phyloP scores from a whole-genome alignment of 441 rosid genomes.

The Erysimum cheiri region DNA sequence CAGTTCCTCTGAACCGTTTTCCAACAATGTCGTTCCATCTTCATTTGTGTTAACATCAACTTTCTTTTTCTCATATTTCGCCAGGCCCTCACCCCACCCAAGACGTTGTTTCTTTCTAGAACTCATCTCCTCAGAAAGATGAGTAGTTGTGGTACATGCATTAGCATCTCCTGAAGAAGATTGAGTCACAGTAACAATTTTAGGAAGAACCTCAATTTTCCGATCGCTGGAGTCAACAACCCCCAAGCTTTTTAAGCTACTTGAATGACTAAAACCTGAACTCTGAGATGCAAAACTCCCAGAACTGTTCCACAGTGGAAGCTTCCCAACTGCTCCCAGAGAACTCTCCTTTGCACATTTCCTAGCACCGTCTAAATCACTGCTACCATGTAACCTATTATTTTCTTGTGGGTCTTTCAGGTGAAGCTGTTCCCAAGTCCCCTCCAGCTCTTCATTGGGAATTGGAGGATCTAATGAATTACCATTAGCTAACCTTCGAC shows the following conservation, averaged over 20 bases:
- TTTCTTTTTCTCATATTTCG: constrained; percentile 93
- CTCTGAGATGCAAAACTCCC: constrained; percentile 91
- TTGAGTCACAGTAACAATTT: constrained; percentile 53
- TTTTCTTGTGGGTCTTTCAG: constrained; percentile 62
- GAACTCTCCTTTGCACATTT: constrained; percentile 64
- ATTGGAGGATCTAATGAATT: constrained; percentile 39
- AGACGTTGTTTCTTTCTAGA: constrained; percentile 94
- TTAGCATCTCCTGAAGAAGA: constrained; percentile 76
- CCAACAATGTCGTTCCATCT: constrained; percentile 50
- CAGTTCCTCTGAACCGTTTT: constrained; percentile 50
- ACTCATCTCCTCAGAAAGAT: constrained; percentile 61
- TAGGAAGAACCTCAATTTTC: constrained; percentile 61
- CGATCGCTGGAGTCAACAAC: constrained; percentile 72
- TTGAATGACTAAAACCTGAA: constrained; percentile 92
- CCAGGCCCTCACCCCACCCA: constrained; percentile 98
- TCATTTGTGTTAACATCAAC: constrained; percentile 66
- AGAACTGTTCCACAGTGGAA: constrained; percentile 78
- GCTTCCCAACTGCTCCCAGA: constrained; percentile 69
- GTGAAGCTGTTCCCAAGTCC: constrained; percentile 42
- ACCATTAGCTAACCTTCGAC: constrained; percentile 36
- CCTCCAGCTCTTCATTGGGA: constrained; percentile 37
- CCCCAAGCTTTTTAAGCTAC: constrained; percentile 89
- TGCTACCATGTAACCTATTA: constrained; percentile 48
- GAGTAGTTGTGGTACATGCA: constrained; percentile 57
- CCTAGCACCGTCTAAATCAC: constrained; percentile 56